phyloP scores from a whole-genome alignment of 2,329 filamentous ascomycete genomes.

The Ophiostoma sp. region DNA sequence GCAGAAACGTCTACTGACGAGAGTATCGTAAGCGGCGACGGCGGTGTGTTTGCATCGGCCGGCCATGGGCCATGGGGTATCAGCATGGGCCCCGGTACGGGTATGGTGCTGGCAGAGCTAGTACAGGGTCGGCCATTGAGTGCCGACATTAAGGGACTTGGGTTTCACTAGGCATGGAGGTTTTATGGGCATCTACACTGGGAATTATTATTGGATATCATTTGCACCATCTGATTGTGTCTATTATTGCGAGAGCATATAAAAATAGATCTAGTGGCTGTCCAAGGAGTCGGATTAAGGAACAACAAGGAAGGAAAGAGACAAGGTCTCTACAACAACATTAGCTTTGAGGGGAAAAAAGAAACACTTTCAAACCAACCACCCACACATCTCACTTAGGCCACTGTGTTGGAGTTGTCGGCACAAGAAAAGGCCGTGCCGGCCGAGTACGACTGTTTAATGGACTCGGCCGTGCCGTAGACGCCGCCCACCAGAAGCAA shows the following conservation, averaged over 20 bases:
- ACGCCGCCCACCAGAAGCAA: slow-evolving; percentile 18
- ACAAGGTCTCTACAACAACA: not conserved
- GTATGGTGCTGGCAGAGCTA: slow-evolving; percentile 69
- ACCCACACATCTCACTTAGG: not conserved
- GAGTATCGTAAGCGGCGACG: slow-evolving; percentile 45
- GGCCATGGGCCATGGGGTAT: slow-evolving; percentile 81
- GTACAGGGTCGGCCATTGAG: slow-evolving; percentile 59
- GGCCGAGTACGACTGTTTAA: slow-evolving; percentile 10
- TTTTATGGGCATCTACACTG: not conserved
- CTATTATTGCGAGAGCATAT: not conserved
- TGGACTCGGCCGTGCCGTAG: slow-evolving; percentile 20
- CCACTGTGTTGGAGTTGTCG: slow-evolving; percentile 22
- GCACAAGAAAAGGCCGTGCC: slow-evolving; percentile 7
- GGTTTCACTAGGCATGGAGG: slow-evolving; percentile 22
- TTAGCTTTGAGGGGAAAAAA: not conserved
- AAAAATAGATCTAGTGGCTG: not conserved
- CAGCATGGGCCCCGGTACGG: slow-evolving; percentile 64
- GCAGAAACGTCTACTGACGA: slow-evolving; percentile 36
- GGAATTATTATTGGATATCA: not conserved
- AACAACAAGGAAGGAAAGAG: not conserved
- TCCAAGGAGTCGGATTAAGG: not conserved
- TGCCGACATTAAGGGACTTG: slow-evolving; percentile 59
- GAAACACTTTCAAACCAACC: not conserved
- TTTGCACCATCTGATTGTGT: not conserved
- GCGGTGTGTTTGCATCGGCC: slow-evolving; percentile 69